These are phyloP conservation scores for Chlorophyllum brunneum DNA, from an alignment of 768 basidiomycete species.

Conservation along the genomic window DNA sequence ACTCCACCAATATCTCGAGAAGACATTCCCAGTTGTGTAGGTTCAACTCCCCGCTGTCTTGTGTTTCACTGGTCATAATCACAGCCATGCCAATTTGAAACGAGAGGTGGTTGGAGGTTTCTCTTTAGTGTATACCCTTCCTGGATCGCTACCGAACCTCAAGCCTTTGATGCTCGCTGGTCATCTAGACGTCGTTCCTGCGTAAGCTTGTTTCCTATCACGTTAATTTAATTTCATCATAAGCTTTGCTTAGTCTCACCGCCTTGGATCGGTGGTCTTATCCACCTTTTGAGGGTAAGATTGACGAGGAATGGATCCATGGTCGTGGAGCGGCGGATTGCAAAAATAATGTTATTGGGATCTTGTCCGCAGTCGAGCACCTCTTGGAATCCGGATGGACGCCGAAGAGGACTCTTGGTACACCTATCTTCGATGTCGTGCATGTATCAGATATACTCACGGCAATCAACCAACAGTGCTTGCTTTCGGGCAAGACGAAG, in stretches of 20 bases:
- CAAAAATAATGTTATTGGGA: conserved; percentile 29
- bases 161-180: conserved; percentile 28
- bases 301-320: conserved; percentile 26
- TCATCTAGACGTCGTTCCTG: conserved; percentile 27
- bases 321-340: conserved; percentile 28
- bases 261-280: conserved; percentile 26
- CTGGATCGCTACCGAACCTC: conserved; percentile 15
- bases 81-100: conserved; percentile 19
- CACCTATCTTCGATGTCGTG: background rate
- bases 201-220: conserved; percentile 12
- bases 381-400: conserved; percentile 21
- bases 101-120: conserved; percentile 22
- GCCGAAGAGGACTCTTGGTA: conserved; percentile 24
- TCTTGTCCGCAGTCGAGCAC: conserved; percentile 27
- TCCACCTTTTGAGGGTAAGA: conserved; percentile 25
- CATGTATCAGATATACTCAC: background rate
- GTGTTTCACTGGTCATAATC: background rate
- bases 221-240: conserved; percentile 1
- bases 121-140: conserved; percentile 23
- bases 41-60: conserved; percentile 6
- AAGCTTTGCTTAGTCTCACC: conserved; percentile 19
- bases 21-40: conserved; percentile 25
- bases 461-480: conserved; percentile 17
- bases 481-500: conserved; percentile 31
- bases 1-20: conserved; percentile 23